Base-by-base conservation (phyloP, 169 alveolate species). In the Plasmodium blacklocki region DNA sequence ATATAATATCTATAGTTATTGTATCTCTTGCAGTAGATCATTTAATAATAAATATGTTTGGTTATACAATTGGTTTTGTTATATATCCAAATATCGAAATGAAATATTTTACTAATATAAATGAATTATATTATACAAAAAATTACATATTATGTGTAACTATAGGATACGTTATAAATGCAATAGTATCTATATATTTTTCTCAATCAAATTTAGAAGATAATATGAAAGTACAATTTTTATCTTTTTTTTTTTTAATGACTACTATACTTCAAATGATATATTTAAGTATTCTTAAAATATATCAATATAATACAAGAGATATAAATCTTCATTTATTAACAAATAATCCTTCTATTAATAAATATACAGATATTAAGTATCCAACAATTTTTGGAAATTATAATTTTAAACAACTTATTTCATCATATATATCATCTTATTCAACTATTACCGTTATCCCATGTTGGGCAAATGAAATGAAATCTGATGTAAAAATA, bases 391-490 rank as follows among this genome's bases (percentile, higher is more conserved):
- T 86, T 8, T 62, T 93, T 29, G 95, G 95, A 15, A 66, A 67
- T 29, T 73, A 21, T 58, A 72, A 89, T 52, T 89, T 93, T 70
- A 74, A 64, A 23, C 90, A 83, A 68, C 85, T 83, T 8, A 47
- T 83, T 21, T 83, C 91, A 39, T 88, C 94, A 18, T 94, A 93
- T 72, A 93, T 94, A 66, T 92, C 93, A 47, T 90, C 93, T 66
- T 94, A 90, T 74, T 91, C 92, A 62, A 67, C 94, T 21, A 88
- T 94, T 29, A 91, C 94, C 47, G 87, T 87, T 9, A 88, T 92
- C 3, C 96, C 96, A 14, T 92, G 95, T 49, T 94, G 96, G 96
- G 96, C 95, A 32, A 94, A 94, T 66, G 96, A 94, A 73, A 92
- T 94, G 94, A 94, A 91, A 5, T 50, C 86, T 50, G 94, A 94